Conservation (phyloP, 2,329 filamentous ascomycete species). For the Graphilbum sp. region DNA sequence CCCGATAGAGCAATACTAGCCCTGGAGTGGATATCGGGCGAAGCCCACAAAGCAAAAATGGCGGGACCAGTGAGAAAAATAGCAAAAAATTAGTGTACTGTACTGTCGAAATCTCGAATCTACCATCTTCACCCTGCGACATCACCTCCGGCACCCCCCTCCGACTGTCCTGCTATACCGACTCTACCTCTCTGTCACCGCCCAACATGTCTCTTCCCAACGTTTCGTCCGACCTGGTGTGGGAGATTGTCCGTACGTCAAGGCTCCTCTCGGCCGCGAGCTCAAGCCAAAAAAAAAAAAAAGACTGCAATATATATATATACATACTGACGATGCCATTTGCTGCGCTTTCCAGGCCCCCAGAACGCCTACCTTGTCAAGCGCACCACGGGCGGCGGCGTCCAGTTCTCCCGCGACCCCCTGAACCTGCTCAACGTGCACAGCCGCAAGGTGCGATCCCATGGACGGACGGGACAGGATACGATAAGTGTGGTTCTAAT, state of each 20-base stretch:
- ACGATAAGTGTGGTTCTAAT: too few species aligned
- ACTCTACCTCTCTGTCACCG: not conserved
- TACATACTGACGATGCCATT: not conserved
- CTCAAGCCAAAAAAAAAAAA: too few species aligned
- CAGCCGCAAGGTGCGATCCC: constrained; percentile 58
- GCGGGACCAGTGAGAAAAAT: not conserved
- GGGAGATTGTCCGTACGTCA: constrained; percentile 84
- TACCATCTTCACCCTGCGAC: constrained; percentile 1
- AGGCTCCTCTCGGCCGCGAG: not conserved
- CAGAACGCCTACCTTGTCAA: constrained; percentile 89
- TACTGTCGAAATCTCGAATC: not conserved
- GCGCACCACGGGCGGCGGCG: constrained; percentile 62
- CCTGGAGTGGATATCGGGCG: constrained; percentile 11
- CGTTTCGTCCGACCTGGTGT: constrained; percentile 82
- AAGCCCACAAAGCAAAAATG: constrained; percentile 22
- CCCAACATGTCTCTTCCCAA: constrained; percentile 34
- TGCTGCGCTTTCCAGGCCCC: constrained; percentile 39
- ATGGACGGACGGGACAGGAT: too few species aligned
- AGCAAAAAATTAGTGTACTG: constrained; percentile 4
- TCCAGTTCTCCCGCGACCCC: constrained; percentile 86
- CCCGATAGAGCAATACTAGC: constrained; percentile 2
- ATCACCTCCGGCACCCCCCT: not conserved
- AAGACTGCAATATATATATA: not conserved
- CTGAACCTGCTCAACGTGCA: constrained; percentile 87
- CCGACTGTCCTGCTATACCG: not conserved